phyloP scores from a whole-genome alignment of 148 eudicot species.

The Rhododendron ovatum region DNA sequence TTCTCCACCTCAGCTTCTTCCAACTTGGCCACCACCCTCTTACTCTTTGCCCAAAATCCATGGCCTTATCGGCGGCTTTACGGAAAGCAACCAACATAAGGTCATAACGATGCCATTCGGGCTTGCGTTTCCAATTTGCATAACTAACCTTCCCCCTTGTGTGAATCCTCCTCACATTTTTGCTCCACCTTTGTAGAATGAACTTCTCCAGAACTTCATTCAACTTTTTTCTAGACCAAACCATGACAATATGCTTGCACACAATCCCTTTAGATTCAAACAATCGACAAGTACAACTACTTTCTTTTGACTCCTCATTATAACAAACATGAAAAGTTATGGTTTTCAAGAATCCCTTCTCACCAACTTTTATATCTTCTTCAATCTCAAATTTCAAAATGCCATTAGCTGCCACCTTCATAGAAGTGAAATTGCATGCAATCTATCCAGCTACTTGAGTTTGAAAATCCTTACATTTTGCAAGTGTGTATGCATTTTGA shows the following conservation, averaged over 20 bases:
- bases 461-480: too few relatives aligned
- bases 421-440: too few relatives aligned
- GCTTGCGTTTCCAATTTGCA: not conserved
- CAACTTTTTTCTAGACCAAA: not conserved
- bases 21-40: not conserved
- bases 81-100: not conserved
- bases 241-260: not conserved
- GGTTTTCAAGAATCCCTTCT: too few relatives aligned
- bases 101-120: not conserved
- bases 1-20: not conserved
- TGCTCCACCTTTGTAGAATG: not conserved
- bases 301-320: too few relatives aligned
- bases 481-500: too few relatives aligned
- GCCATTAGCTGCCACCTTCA: too few relatives aligned
- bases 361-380: too few relatives aligned
- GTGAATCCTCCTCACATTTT: not conserved
- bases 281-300: too few relatives aligned
- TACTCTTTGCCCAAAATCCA: not conserved
- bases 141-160: not conserved
- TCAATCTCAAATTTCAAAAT: too few relatives aligned
- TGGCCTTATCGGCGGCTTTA: not conserved
- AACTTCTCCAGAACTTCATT: not conserved
- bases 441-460: too few relatives aligned
- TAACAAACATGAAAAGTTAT: too few relatives aligned
- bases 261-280: too few relatives aligned